phyloP scores from a whole-genome alignment of 2,329 filamentous ascomycete species.

The Fusarium mundagurra region DNA sequence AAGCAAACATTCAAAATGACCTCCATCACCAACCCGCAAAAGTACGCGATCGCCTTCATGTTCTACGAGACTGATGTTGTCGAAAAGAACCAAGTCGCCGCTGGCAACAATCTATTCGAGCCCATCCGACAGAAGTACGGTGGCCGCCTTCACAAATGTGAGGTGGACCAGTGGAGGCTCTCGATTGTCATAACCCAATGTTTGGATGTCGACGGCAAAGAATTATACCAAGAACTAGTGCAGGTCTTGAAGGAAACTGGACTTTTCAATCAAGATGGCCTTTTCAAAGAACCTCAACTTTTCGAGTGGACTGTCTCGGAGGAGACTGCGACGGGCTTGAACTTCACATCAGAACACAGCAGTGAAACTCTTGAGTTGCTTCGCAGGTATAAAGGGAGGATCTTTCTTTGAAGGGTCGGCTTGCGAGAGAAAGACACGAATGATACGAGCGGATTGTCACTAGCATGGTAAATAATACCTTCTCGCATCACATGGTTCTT shows the following conservation, averaged over 20 bases:
- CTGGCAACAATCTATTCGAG: not conserved
- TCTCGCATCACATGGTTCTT: not conserved
- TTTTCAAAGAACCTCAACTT: not conserved
- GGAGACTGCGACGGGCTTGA: rapidly evolving
- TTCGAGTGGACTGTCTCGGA: not conserved
- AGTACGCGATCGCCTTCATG: not conserved
- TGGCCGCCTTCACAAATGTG: not conserved
- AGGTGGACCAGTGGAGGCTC: not conserved
- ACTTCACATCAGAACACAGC: not conserved
- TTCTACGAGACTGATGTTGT: not conserved
- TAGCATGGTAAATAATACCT: no score
- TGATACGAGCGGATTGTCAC: not conserved
- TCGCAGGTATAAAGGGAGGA: rapidly evolving
- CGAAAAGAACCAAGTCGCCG: not conserved
- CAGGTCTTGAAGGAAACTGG: not conserved
- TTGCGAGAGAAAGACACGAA: not conserved
- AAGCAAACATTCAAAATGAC: not conserved
- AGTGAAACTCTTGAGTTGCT: not conserved
- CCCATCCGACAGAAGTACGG: not conserved
- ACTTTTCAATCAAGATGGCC: not conserved
- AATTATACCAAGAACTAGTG: rapidly evolving
- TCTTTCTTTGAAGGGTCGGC: no score
- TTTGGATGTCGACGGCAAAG: rapidly evolving
- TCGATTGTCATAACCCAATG: not conserved
- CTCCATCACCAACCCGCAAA: not conserved